A percentile compares a stretch with the other conserved stretches of the same genome.
Conservation (phyloP, 768 basidiomycete genomes). For the Russula foetens region DNA sequence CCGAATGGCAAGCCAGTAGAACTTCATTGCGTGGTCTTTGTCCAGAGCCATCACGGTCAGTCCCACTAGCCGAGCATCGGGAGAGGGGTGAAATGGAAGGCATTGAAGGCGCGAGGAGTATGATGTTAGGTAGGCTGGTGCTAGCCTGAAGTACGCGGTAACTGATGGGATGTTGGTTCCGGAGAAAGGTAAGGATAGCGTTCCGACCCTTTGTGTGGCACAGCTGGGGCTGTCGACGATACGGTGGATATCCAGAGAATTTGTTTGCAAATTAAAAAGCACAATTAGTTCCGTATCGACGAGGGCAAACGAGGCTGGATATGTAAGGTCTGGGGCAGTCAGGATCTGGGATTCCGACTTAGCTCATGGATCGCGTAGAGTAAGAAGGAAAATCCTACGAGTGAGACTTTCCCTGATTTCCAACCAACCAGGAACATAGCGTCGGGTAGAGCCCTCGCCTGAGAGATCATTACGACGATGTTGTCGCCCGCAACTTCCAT, state of each 20-base stretch:
- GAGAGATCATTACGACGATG: conserved; percentile 11
- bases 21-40: neutral
- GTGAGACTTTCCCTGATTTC: conserved; percentile 9
- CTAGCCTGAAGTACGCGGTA: neutral
- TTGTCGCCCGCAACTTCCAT: conserved; percentile 9
- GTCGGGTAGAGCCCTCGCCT: conserved; percentile 8
- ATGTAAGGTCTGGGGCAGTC: conserved; percentile 12
- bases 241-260: conserved; percentile 7
- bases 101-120: neutral
- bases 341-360: neutral
- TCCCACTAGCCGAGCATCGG: conserved; percentile 9
- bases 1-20: conserved; percentile 10
- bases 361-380: neutral
- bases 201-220: neutral
- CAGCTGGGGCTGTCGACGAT: neutral
- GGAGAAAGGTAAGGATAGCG: conserved; percentile 1
- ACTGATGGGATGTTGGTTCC: neutral
- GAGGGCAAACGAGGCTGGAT: conserved; percentile 13
- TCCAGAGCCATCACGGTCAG: neutral
- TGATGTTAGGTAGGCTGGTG: neutral
- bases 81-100: conserved; percentile 11
- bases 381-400: neutral
- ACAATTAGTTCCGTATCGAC: neutral
- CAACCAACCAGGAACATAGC: conserved; percentile 2
- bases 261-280: conserved; percentile 6